These are phyloP conservation scores for Saprolegnia parasitica DNA, from an alignment of 352 stramenopile genomes.

Conservation along the genomic window DNA sequence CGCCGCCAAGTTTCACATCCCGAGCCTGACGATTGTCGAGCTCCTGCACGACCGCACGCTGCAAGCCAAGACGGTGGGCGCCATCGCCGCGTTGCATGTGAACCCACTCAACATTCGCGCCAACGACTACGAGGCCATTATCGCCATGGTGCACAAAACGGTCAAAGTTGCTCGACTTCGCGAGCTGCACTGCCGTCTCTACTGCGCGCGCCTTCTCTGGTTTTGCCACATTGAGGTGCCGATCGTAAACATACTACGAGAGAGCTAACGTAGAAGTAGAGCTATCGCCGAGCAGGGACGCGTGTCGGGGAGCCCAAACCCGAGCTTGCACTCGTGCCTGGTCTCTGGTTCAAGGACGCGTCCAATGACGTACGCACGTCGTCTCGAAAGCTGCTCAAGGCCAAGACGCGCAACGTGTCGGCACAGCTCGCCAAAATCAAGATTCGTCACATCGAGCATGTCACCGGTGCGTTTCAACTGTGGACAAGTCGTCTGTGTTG, in stretches of 20 bases:
- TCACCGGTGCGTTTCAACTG: background rate
- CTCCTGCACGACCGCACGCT: background rate
- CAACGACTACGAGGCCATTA: background rate
- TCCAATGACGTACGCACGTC: background rate
- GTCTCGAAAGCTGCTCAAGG: background rate
- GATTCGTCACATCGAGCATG: background rate
- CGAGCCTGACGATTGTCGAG: conserved; percentile 13
- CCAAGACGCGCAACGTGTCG: background rate
- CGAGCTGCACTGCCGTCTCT: background rate
- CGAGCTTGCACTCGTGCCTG: background rate
- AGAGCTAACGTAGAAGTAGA: background rate
- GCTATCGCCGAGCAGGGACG: background rate
- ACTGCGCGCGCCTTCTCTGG: background rate
- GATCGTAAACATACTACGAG: background rate
- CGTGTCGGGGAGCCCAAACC: background rate
- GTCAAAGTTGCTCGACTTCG: background rate
- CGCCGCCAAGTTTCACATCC: conserved; percentile 24
- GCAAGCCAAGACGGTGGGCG: conserved; percentile 1
- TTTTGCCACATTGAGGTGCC: background rate
- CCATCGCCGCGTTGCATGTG: conserved; percentile 21
- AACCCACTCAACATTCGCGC: conserved; percentile 5
- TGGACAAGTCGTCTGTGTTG: too few species aligned
- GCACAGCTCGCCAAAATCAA: background rate
- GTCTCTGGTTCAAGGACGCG: conserved; percentile 17
- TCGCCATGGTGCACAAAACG: background rate